Base-by-base conservation (phyloP, 108 stramenopile genomes). In the Pelagomonas calceolata region DNA sequence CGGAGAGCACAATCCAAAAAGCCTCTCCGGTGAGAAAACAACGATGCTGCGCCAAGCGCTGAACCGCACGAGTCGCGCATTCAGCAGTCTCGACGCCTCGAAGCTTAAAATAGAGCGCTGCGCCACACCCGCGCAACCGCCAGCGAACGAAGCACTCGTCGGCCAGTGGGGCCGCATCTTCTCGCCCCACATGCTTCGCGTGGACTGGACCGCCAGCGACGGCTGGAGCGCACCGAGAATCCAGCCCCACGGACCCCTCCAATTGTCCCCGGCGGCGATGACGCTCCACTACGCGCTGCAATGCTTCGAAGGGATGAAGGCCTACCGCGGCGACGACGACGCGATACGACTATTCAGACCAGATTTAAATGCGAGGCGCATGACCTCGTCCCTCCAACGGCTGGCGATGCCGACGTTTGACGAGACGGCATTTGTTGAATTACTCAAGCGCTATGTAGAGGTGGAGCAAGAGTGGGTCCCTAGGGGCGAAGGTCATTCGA, bases 231-330 rank as follows among this genome's bases (percentile, higher is more conserved):
- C 71, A 32, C 93, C 94, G n/a, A 71, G 67, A 33, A 95, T 98
- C 76, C 73, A 70, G 31, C 90, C 91, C 45, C 92, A 84, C 73
- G 81, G 84, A 26, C 79, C 93, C 79, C 80, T 98, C 36, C 68
- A 43, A 14, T 68, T 98, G 17, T 82, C 79, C 84, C 96, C 96
- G 30, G 96, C 94, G 14, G 85, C 92, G 33, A 78, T 88, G 34
- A 73, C 85, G 44, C 82, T 97, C 43, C 94, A 97, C 81, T 97
- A 97, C 75, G 94, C 82, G 37, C 79, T 94, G n/a, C 77, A 93
- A 80, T 92, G 93, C 82, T 97, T 97, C 82, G 95, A 97, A 78
- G 95, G 83, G 32, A 80, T 81, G 82, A 85, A 85, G 72, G 82
- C 82, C 17, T 87, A 74, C 73, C 64, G 60, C 36, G 80, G 51